Evolutionary conservation across 2,329 filamentous ascomycete species (phyloP).

Genomic region (Clonostachys solani): DNA sequence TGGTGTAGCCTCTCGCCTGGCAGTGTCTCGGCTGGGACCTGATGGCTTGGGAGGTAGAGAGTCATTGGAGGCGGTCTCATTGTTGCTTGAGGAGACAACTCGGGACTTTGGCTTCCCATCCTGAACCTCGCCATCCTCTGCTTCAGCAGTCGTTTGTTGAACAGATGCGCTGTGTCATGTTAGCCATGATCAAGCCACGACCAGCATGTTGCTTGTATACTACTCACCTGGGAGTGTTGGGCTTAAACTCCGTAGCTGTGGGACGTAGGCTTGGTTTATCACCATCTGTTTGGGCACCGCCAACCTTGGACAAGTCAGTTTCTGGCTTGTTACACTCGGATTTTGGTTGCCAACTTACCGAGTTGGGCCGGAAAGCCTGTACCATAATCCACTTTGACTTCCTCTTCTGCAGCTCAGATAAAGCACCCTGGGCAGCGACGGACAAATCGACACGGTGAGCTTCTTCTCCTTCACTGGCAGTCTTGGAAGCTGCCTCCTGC

Average conservation of each 20-base stretch:
- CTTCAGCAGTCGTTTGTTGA: conserved; percentile 32
- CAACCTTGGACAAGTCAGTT: conserved; percentile 17
- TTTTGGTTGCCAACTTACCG: conserved; percentile 34
- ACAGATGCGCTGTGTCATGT: conserved; percentile 1
- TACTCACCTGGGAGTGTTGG: conserved; percentile 34
- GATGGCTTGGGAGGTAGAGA: conserved; percentile 23
- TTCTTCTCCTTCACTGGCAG: conserved; percentile 41
- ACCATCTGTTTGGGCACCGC: conserved; percentile 17
- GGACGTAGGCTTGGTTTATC: conserved; percentile 43
- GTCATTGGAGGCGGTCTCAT: conserved; percentile 14
- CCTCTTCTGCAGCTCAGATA: conserved; percentile 64
- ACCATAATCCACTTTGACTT: conserved; percentile 70
- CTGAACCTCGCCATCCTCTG: conserved; percentile 71
- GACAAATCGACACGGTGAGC: conserved; percentile 69
- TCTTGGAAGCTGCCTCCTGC: conserved; percentile 50
- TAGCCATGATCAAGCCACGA: neutral
- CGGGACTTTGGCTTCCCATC: conserved; percentile 38
- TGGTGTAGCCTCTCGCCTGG: conserved; percentile 13
- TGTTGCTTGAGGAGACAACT: neutral
- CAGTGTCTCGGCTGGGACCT: conserved; percentile 14
- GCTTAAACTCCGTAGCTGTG: conserved; percentile 62
- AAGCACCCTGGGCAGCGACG: conserved; percentile 66
- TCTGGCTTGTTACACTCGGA: neutral
- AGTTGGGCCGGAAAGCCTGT: conserved; percentile 65
- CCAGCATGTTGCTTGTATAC: no score